Percentiles rank a stretch among this genome's conserved stretches.
Conservation (phyloP, 108 stramenopile species). For the Nitzschia putrida region DNA sequence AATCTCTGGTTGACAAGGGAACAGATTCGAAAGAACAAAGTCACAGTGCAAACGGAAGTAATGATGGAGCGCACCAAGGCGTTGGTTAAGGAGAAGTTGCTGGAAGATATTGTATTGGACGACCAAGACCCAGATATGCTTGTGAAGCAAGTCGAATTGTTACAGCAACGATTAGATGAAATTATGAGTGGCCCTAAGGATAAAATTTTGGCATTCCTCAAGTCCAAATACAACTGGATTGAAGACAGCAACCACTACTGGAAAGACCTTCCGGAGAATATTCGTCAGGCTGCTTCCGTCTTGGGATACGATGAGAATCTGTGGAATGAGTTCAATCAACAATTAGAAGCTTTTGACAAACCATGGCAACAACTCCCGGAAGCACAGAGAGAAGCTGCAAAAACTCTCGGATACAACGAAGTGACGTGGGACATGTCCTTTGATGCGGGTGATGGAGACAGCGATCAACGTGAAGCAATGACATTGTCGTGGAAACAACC, state of each 20-base stretch:
- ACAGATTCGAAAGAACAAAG: constrained; percentile 11
- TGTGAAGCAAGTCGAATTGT: background rate
- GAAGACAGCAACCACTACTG: constrained; percentile 26
- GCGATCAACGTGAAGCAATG: background rate
- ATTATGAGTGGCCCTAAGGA: constrained; percentile 16
- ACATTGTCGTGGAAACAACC: background rate
- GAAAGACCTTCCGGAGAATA: constrained; percentile 29
- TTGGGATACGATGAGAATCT: constrained; percentile 31
- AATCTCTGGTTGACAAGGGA: constrained; percentile 2
- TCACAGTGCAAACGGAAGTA: constrained; percentile 1
- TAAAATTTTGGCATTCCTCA: constrained; percentile 8
- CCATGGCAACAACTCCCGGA: constrained; percentile 35
- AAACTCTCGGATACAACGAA: constrained; percentile 19
- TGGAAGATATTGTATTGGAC: background rate
- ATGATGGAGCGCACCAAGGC: constrained; percentile 10
- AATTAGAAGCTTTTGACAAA: constrained; percentile 7
- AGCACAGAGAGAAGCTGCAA: constrained; percentile 26
- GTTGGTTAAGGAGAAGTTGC: constrained; percentile 21
- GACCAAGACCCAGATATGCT: background rate
- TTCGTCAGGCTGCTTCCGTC: constrained; percentile 23
- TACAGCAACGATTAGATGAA: constrained; percentile 9
- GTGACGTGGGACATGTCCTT: constrained; percentile 14
- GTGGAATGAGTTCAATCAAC: constrained; percentile 36
- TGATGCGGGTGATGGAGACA: background rate
- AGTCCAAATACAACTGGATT: constrained; percentile 21